Evolutionary conservation across 2,329 filamentous ascomycete species (phyloP), one percentile per base, ranked within the genome.

Genomic region (Thelonectria olida): DNA sequence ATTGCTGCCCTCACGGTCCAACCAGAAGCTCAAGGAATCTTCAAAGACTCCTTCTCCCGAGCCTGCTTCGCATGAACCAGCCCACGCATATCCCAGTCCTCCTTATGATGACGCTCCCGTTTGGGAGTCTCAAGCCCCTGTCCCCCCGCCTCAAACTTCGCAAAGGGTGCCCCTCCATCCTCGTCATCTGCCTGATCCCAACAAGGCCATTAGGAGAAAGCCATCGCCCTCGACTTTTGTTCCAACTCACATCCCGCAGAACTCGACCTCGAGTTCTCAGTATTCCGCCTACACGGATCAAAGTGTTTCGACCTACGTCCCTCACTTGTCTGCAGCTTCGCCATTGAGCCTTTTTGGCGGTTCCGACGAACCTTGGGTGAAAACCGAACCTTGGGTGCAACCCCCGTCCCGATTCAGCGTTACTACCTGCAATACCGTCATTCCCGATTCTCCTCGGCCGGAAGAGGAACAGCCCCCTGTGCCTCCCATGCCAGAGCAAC

Each of bases 331-430:
- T 22, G 36, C 63, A 7, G 54, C 66, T 25, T 59, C 58, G 22
- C 51, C 70, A 45, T 48, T 54, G 17, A 67, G 51, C 20, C 57
- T 64, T 7, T 68, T 63, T 34, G 31, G 31, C 39, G 47, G 62
- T 7, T 44, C 74, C 19, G 71, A 78, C 12, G 69, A 74, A 60
- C 59, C 82, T 36, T 83, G 82, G 79, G 75, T 78, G 12, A n/a
- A n/a, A 34, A 15, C 31, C 12, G 69, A 74, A 60, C 59, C 82
- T 36, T 83, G 82, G 79, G 75, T 78, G 12, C 83, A 86, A 58
- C 85, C 86, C 6, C 75, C 79, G 2, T 90, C 87, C 49, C 84
- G 85, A 45, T 91, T 90, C 74, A 91, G 88, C 75, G 79, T 85
- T 64, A 88, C 86, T 7, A 90, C 87, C 2, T 88, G 85, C 69